Conservation (phyloP, 164 flowering plant genomes). For the Tinospora cordifolia region DNA sequence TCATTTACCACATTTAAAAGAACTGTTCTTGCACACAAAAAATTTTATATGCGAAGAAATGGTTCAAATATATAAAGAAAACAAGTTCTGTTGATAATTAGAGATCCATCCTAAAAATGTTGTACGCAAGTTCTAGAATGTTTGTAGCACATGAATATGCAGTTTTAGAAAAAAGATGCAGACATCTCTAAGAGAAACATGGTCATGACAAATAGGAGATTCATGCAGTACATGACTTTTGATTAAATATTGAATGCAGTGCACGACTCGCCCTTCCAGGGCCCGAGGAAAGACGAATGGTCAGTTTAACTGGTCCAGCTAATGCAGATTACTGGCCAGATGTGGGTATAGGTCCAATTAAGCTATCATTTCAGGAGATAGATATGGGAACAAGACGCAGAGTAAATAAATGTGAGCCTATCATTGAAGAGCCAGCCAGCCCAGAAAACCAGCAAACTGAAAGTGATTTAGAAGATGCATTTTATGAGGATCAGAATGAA, state of each 20-base stretch:
- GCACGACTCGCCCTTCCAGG: slow-evolving; percentile 90
- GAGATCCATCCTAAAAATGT: neutral
- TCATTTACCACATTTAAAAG: too few species aligned
- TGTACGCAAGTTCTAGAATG: neutral
- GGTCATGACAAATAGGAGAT: neutral
- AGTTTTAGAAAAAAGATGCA: too few species aligned
- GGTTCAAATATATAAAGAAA: too few species aligned
- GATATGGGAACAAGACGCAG: slow-evolving; percentile 14
- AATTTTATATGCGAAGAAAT: too few species aligned
- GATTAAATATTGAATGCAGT: slow-evolving; percentile 34
- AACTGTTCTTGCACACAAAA: too few species aligned
- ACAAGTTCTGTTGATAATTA: too few species aligned
- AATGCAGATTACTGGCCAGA: slow-evolving; percentile 21
- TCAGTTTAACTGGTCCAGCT: slow-evolving; percentile 31
- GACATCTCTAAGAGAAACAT: too few species aligned
- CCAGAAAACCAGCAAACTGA: slow-evolving; percentile 52
- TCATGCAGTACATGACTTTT: slow-evolving; percentile 8
- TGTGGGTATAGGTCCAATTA: slow-evolving; percentile 12
- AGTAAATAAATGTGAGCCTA: slow-evolving; percentile 34
- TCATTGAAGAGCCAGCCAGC: slow-evolving; percentile 69
- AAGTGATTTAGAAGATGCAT: slow-evolving; percentile 61
- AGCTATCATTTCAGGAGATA: slow-evolving; percentile 29
- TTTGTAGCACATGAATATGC: too few species aligned
- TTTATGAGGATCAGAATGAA: slow-evolving; percentile 64
- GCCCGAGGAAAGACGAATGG: slow-evolving; percentile 68